phyloP scores from a whole-genome alignment of 768 basidiomycete species.

The Rhizopogon rudus region DNA sequence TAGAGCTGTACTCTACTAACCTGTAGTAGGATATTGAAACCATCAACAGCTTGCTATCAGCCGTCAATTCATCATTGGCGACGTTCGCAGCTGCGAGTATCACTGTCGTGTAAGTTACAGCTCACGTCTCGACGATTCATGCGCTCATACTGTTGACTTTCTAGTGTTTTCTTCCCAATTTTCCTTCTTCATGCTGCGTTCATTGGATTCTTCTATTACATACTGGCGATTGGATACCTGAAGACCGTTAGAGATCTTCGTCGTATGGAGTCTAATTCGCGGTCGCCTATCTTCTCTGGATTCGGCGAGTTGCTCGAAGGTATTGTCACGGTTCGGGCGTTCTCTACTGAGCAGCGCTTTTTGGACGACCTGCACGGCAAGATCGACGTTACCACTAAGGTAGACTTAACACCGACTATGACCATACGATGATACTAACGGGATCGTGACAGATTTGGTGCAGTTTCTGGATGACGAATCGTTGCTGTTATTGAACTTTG shows the following conservation, averaged over 20 bases:
- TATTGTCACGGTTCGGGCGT: conserved; percentile 90
- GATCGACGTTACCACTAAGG: conserved; percentile 76
- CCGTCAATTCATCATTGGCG: conserved; percentile 79
- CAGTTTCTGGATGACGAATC: too few species aligned
- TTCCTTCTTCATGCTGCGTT: conserved; percentile 76
- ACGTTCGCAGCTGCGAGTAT: too few species aligned
- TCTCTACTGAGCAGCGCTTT: conserved; percentile 77
- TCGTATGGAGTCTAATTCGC: conserved; percentile 86
- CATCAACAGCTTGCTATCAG: conserved; percentile 72
- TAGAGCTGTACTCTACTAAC: too few species aligned
- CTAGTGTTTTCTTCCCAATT: conserved; percentile 67
- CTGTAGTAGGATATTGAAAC: conserved; percentile 73
- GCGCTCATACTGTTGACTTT: conserved; percentile 2
- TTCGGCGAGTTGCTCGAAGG: conserved; percentile 83
- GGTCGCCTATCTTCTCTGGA: conserved; percentile 80
- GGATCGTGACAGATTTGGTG: conserved; percentile 37
- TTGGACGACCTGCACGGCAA: conserved; percentile 68
- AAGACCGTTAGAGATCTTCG: conserved; percentile 81
- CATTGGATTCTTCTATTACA: conserved; percentile 70
- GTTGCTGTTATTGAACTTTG: too few species aligned
- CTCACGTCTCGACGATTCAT: conserved; percentile 7
- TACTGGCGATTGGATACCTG: conserved; percentile 66
- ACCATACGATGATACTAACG: neutral
- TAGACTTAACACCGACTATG: conserved; percentile 16
- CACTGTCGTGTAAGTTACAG: conserved; percentile 51